These are phyloP conservation scores for Ophiostoma triangulosporum DNA, from an alignment of 2,329 filamentous ascomycete species.

Conservation along the genomic window DNA sequence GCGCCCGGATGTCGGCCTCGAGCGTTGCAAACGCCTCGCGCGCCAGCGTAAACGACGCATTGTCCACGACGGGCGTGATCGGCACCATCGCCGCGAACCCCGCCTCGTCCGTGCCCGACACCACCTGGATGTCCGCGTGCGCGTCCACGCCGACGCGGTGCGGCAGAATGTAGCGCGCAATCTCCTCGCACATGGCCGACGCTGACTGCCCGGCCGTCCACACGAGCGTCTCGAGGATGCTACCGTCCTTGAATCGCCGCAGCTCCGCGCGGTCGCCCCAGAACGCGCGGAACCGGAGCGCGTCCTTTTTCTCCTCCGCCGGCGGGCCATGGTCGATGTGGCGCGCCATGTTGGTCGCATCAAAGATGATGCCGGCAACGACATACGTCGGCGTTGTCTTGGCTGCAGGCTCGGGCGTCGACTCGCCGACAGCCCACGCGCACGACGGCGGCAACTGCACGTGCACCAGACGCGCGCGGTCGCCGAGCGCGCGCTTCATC, in stretches of 20 bases:
- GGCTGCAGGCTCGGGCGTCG: conserved; percentile 13
- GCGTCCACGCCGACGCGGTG: conserved; percentile 49
- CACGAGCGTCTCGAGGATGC: conserved; percentile 80
- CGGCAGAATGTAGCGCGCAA: conserved; percentile 56
- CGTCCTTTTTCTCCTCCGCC: conserved; percentile 73
- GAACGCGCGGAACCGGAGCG: conserved; percentile 71
- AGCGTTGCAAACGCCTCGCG: conserved; percentile 58
- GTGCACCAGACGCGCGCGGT: conserved; percentile 58
- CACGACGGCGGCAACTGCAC: conserved; percentile 30
- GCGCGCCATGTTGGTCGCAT: conserved; percentile 58
- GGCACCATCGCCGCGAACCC: conserved; percentile 36
- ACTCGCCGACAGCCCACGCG: conserved; percentile 34
- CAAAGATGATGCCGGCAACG: conserved; percentile 55
- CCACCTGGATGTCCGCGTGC: conserved; percentile 37
- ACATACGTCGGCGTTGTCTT: conserved; percentile 22
- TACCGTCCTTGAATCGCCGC: conserved; percentile 87
- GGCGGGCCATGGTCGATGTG: conserved; percentile 78
- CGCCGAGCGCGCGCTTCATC: conserved; percentile 58
- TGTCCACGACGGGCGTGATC: conserved; percentile 32
- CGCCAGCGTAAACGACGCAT: conserved; percentile 51
- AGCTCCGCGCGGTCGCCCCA: conserved; percentile 93
- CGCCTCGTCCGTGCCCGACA: conserved; percentile 21
- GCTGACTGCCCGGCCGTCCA: conserved; percentile 53
- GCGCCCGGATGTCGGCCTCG: conserved; percentile 60
- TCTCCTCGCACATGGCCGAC: conserved; percentile 62